Conservation (phyloP, 2,329 filamentous ascomycete genomes). For the Diplodia corticola region DNA sequence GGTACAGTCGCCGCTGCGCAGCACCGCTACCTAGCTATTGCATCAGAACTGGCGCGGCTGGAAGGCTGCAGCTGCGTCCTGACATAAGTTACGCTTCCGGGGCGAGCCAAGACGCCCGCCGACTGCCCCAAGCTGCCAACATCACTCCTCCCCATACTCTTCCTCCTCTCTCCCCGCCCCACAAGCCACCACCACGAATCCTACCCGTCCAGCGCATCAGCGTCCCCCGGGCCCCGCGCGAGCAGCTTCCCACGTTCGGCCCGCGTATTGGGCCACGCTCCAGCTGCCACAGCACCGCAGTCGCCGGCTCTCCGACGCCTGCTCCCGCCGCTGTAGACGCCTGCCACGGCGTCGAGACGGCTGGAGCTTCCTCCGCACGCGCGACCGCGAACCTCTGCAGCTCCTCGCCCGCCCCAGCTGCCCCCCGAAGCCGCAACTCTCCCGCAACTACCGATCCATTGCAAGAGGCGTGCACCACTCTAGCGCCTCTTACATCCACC, state of each 20-base stretch:
- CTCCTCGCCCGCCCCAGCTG: neutral
- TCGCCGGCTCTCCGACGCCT: constrained; percentile 11
- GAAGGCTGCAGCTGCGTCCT: constrained; percentile 12
- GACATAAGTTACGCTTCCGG: constrained; percentile 19
- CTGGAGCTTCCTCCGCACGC: neutral
- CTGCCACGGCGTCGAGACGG: neutral
- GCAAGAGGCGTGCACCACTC: constrained; percentile 10
- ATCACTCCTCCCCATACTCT: constrained; percentile 18
- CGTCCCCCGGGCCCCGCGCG: neutral
- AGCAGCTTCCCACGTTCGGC: constrained; percentile 5
- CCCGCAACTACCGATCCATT: neutral
- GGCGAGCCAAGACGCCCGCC: constrained; percentile 21
- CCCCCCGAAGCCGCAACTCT: neutral
- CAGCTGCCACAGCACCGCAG: neutral
- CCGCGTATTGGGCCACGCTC: constrained; percentile 16
- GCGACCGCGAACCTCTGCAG: neutral
- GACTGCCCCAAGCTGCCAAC: constrained; percentile 23
- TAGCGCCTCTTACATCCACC: constrained; percentile 34
- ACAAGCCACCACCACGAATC: constrained; percentile 7
- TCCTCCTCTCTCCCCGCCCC: constrained; percentile 8
- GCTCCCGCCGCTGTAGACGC: constrained; percentile 7
- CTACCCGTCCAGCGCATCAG: constrained; percentile 1
- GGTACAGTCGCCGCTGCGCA: neutral
- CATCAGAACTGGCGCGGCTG: neutral
- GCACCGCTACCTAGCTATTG: neutral